Percentiles rank a stretch among this genome's conserved stretches.
Conservation (phyloP, 768 basidiomycete genomes). For the Pulveroboletus ravenelii region DNA sequence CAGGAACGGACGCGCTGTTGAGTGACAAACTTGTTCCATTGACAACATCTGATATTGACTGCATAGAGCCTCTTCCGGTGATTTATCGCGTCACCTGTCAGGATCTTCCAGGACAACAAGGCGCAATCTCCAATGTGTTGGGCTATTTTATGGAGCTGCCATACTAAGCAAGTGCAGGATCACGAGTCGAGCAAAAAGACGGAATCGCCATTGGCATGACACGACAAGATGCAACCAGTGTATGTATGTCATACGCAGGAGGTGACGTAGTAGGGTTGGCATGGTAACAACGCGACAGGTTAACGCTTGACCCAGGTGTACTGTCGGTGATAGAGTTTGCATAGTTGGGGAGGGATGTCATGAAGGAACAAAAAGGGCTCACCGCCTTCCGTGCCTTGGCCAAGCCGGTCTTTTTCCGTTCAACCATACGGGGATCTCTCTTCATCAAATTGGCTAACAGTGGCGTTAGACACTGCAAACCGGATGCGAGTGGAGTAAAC, state of each 20-base stretch:
- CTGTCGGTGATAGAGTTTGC: conserved; percentile 35
- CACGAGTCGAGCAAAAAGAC: neutral
- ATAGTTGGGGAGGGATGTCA: neutral
- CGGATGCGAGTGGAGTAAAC: neutral
- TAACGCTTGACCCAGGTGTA: conserved; percentile 97
- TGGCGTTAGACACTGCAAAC: neutral
- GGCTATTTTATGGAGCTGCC: neutral
- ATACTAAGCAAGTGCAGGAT: neutral
- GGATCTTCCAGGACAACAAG: neutral
- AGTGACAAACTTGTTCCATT: no score
- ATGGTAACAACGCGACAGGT: conserved; percentile 1
- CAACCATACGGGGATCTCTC: conserved; percentile 96
- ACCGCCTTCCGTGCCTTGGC: conserved; percentile 92
- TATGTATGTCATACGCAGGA: neutral
- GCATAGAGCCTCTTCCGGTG: no score
- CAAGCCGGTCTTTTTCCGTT: conserved; percentile 93
- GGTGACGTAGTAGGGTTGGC: neutral
- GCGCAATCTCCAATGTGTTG: neutral
- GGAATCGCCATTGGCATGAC: neutral
- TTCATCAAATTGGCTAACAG: conserved; percentile 72
- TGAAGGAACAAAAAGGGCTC: conserved; percentile 31
- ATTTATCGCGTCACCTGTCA: neutral
- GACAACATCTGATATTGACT: no score
- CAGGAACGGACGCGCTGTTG: no score
- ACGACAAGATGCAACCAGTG: neutral